Conservation (phyloP, 83 land plant species). For the Picea abies region DNA sequence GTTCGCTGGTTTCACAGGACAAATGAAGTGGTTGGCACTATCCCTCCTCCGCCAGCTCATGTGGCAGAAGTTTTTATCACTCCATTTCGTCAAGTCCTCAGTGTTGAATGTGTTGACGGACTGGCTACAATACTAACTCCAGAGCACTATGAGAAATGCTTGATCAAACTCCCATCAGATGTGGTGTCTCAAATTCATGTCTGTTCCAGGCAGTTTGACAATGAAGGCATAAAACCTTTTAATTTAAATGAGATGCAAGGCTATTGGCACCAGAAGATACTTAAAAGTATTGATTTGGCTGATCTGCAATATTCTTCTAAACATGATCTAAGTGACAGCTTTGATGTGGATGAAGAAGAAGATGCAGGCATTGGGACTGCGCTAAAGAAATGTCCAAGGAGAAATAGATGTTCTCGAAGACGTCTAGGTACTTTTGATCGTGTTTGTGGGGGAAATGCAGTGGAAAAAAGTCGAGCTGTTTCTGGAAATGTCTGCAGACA, state of each 20-base stretch:
- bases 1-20: constrained; percentile 96
- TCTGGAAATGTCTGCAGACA: background rate
- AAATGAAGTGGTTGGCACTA: constrained; percentile 55
- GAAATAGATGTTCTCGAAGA: constrained; percentile 11
- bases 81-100: constrained; percentile 79
- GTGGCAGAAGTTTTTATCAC: constrained; percentile 87
- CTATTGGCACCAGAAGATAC: constrained; percentile 73
- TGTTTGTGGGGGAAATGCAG: background rate
- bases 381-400: background rate
- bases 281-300: constrained; percentile 26
- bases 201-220: constrained; percentile 67
- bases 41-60: constrained; percentile 66
- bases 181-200: constrained; percentile 30
- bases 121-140: constrained; percentile 76
- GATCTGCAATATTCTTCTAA: background rate
- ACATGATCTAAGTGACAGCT: background rate
- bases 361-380: background rate
- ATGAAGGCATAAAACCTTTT: constrained; percentile 74
- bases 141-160: constrained; percentile 62
- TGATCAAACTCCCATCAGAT: constrained; percentile 21
- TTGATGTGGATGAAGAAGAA: background rate
- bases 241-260: constrained; percentile 71
- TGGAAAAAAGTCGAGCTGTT: background rate
- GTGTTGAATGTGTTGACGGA: constrained; percentile 91
- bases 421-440: background rate